Evolutionary conservation across 257 asterid genomes (phyloP), one percentile per base, ranked within the genome.

Genomic region (Solanum rostratum): DNA sequence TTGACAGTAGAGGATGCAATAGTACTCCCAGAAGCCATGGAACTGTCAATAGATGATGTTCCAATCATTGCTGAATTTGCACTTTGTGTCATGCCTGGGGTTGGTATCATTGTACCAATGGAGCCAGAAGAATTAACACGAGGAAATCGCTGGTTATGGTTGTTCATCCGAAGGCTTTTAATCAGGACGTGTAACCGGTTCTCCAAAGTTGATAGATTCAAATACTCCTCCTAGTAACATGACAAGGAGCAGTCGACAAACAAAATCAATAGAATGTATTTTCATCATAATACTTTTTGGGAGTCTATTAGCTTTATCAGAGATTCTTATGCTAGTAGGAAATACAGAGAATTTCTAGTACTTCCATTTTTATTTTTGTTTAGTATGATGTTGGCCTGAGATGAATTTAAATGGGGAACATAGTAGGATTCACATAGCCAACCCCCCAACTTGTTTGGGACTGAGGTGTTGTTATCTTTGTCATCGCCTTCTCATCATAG

Each of bases 81-180:
- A 89, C 92, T 81, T 87, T 92, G 98, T 69, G 91, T 86, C 90
- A 94, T 90, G 30, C 99, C 98, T 66, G 99, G 99, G 63, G 98
- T 97, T 83, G 99, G 99, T 84, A 97, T 97, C 99, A 97, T 97
- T 62, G 97, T 92, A 84, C 97, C 96, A 80, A 91, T 29, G 81
- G 98, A 87, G 63, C 95, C 90, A 45, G 96, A 89, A 76, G 97
- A 85, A 92, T 85, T 93, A 71, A 89, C 90, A 85, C 91, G 96
- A 70, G 94, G 66, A 84, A 90, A 88, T 86, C 90, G 99, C 84
- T 92, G 97, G 85, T 82, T 92, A 18, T 92, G 96, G 90, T 91
- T 93, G 87, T 68, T 91, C 82, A 78, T 78, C 20, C 93, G 92
- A 12, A 88, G 86, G 76, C 91, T 87, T 88, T 87, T 92, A 71